Conservation (phyloP, 1,284 basidiomycete species). For the Ustilago loliicola region DNA sequence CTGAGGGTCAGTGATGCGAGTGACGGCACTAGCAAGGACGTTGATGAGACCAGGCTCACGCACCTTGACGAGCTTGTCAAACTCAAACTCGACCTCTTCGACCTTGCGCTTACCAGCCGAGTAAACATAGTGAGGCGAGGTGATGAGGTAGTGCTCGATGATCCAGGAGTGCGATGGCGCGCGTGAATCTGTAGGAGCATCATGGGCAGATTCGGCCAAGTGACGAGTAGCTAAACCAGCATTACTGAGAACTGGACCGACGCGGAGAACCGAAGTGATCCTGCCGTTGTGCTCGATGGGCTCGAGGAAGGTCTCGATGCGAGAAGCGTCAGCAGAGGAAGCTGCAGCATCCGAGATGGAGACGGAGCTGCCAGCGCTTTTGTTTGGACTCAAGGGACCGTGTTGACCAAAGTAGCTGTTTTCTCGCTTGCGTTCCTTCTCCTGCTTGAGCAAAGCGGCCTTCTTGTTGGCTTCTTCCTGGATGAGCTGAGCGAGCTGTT, state of each 20-base stretch:
- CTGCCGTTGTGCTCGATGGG: conserved; percentile 56
- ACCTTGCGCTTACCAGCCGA: conserved; percentile 62
- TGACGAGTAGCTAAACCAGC: conserved; percentile 47
- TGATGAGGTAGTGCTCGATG: conserved; percentile 61
- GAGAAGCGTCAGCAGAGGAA: conserved; percentile 17
- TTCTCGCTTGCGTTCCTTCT: conserved; percentile 51
- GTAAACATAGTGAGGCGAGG: conserved; percentile 57
- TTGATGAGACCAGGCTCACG: conserved; percentile 54
- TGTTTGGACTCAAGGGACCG: conserved; percentile 29
- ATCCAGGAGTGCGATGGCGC: conserved; percentile 51
- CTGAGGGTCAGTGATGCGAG: conserved; percentile 35
- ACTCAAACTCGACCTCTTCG: conserved; percentile 65
- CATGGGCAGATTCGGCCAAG: conserved; percentile 46
- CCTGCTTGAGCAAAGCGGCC: conserved; percentile 50
- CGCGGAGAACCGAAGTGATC: conserved; percentile 42
- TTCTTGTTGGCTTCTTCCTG: conserved; percentile 59
- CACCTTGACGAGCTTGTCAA: conserved; percentile 57
- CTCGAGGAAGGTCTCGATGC: conserved; percentile 59
- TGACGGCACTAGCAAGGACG: conserved; percentile 59
- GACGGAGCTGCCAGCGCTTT: conserved; percentile 7
- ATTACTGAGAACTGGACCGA: conserved; percentile 58
- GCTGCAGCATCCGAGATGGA: conserved; percentile 7
- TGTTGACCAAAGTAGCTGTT: conserved; percentile 39
- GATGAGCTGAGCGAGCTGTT: conserved; percentile 60
- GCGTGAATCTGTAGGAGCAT: conserved; percentile 43